A percentile compares a stretch with the other conserved stretches of the same genome.
These are phyloP conservation scores for Wickerhamomyces subpelliculosus DNA, from an alignment of 805 yeast genomes.

Conservation along the genomic window DNA sequence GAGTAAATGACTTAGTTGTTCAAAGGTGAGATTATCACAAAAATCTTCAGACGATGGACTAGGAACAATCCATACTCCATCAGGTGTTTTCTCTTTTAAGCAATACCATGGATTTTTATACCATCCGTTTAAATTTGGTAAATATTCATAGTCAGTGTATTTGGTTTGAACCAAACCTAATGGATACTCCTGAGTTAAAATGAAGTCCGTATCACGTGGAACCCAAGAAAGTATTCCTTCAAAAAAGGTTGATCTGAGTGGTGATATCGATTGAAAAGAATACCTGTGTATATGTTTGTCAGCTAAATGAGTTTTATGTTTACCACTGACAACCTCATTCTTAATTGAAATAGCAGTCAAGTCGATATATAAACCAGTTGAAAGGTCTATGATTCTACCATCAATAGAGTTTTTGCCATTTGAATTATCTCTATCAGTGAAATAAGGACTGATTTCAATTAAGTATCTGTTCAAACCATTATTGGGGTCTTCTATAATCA, in stretches of 20 bases:
- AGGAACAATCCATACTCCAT: too few species aligned
- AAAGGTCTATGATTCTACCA: constrained; percentile 54
- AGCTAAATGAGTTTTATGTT: background rate
- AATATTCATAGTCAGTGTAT: background rate
- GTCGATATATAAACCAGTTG: constrained; percentile 53
- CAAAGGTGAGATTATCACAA: too few species aligned
- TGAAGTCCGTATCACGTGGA: constrained; percentile 3
- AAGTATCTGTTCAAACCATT: constrained; percentile 44
- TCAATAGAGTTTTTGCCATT: constrained; percentile 47
- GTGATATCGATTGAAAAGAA: constrained; percentile 2
- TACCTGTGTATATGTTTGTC: constrained; percentile 6
- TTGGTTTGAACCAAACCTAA: background rate
- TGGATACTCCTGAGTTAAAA: constrained; percentile 5
- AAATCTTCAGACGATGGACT: too few species aligned
- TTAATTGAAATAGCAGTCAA: too few species aligned
- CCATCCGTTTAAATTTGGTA: background rate
- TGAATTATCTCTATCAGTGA: constrained; percentile 39
- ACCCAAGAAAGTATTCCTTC: constrained; percentile 5
- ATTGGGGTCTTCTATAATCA: constrained; percentile 30
- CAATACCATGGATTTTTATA: background rate
- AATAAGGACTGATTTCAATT: constrained; percentile 34
- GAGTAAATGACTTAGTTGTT: too few species aligned
- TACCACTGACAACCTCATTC: constrained; percentile 19
- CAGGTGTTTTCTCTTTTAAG: background rate
- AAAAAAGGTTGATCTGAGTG: constrained; percentile 5